Evolutionary conservation across 192 early-diverging fungal genomes (phyloP).

Genomic region (Glomus cerebriforme): DNA sequence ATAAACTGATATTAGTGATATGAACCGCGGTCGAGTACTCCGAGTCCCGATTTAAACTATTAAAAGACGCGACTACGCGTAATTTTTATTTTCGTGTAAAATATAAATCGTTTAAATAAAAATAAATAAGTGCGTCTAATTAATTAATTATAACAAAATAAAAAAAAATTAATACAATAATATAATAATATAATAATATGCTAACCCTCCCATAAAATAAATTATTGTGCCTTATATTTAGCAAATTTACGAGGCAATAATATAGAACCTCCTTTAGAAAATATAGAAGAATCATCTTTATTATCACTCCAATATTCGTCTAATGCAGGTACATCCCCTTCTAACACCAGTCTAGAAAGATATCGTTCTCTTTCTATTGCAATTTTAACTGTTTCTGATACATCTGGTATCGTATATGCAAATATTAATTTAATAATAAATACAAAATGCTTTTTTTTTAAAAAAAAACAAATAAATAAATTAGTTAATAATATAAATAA

Average conservation of each 20-base stretch:
- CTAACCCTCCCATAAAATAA: background rate
- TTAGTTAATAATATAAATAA: background rate
- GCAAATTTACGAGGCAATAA: background rate
- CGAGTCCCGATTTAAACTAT: no score
- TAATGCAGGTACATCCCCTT: background rate
- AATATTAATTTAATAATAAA: constrained; percentile 42
- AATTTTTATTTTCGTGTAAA: no score
- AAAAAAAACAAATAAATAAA: constrained; percentile 2
- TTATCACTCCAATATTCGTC: background rate
- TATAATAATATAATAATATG: no score
- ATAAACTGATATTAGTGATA: no score
- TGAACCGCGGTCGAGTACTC: no score
- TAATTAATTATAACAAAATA: no score
- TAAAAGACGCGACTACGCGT: no score
- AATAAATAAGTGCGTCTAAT: no score
- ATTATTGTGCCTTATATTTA: background rate
- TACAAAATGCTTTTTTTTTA: constrained; percentile 40
- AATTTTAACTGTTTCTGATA: constrained; percentile 37
- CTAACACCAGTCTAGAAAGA: background rate
- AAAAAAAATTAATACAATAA: no score
- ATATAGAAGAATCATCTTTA: background rate
- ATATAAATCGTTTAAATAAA: no score
- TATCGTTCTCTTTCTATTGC: constrained; percentile 49
- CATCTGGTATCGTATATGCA: constrained; percentile 42
- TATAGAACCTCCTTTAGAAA: background rate